Percentiles rank a stretch among this genome's conserved stretches.
These are phyloP conservation scores for Monosporascus cannonballus DNA, from an alignment of 2,329 filamentous ascomycete species.

Conservation along the genomic window DNA sequence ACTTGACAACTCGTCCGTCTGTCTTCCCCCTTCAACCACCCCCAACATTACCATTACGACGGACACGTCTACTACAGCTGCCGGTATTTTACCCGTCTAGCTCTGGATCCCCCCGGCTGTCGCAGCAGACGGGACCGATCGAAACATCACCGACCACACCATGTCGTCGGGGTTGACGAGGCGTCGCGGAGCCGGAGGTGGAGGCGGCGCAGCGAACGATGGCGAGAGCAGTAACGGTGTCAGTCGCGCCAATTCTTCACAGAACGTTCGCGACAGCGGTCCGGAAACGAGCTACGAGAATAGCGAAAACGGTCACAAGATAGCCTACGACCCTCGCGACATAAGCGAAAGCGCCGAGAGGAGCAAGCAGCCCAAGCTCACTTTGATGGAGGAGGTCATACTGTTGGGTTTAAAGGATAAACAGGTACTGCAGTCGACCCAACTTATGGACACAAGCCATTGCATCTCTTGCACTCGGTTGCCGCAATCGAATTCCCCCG, in stretches of 20 bases:
- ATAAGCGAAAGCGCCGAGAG: constrained; percentile 95
- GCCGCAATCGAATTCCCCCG: no score
- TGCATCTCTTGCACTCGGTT: no score
- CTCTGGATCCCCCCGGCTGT: no score
- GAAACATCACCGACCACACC: not conserved
- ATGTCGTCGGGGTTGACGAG: constrained; percentile 38
- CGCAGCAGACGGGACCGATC: no score
- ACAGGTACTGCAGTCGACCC: constrained; percentile 58
- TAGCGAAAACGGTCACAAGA: constrained; percentile 95
- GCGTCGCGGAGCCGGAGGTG: constrained; percentile 52
- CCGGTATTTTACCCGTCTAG: no score
- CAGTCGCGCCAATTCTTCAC: constrained; percentile 52
- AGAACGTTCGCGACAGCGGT: constrained; percentile 46
- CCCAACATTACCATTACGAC: no score
- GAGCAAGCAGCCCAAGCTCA: constrained; percentile 96
- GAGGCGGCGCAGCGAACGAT: constrained; percentile 46
- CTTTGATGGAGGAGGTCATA: constrained; percentile 96
- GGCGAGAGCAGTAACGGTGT: constrained; percentile 51
- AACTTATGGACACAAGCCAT: no score
- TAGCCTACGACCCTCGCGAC: constrained; percentile 94
- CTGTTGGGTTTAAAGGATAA: constrained; percentile 96
- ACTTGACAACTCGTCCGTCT: no score
- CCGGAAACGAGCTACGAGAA: constrained; percentile 84
- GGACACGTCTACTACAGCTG: no score
- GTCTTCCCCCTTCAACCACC: no score